Evolutionary conservation across 139 green algal species (phyloP).

Genomic region (Haematococcus lacustris): DNA sequence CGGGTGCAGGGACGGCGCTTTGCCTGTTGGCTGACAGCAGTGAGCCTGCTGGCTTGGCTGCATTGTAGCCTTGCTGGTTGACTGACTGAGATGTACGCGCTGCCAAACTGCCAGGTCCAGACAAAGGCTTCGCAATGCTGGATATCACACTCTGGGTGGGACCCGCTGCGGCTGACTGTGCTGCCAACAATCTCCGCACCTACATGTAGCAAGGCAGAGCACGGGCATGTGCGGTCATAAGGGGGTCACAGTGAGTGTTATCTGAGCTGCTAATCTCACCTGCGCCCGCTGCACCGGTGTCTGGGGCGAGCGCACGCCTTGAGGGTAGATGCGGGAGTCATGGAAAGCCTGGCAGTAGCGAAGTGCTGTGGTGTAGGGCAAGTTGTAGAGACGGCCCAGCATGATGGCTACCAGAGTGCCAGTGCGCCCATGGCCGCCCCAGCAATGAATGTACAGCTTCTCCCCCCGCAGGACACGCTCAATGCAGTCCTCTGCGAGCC

Average conservation of each 20-base stretch:
- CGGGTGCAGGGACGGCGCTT: no score
- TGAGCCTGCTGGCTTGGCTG: no score
- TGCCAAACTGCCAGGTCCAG: no score
- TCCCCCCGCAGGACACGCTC: slow-evolving; percentile 57
- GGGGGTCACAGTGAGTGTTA: no score
- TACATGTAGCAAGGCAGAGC: neutral
- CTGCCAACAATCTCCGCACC: slow-evolving; percentile 23
- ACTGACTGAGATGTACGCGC: no score
- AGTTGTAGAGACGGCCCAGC: slow-evolving; percentile 60
- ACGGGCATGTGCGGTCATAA: neutral
- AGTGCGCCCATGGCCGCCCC: slow-evolving; percentile 59
- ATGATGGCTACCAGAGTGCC: slow-evolving; percentile 62
- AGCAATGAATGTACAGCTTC: slow-evolving; percentile 77
- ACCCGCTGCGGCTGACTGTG: slow-evolving; percentile 12
- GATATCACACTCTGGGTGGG: neutral
- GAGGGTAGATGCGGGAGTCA: slow-evolving; percentile 62
- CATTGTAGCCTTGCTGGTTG: no score
- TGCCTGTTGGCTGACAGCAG: no score
- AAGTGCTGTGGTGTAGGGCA: slow-evolving; percentile 56
- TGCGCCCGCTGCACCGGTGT: slow-evolving; percentile 66
- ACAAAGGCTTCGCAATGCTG: neutral
- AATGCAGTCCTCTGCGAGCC: slow-evolving; percentile 73
- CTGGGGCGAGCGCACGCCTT: slow-evolving; percentile 67
- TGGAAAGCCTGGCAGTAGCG: slow-evolving; percentile 71
- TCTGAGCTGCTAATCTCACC: slow-evolving; percentile 18